phyloP scores from a whole-genome alignment of 805 yeast species.

The Scheffersomyces lignosus region DNA sequence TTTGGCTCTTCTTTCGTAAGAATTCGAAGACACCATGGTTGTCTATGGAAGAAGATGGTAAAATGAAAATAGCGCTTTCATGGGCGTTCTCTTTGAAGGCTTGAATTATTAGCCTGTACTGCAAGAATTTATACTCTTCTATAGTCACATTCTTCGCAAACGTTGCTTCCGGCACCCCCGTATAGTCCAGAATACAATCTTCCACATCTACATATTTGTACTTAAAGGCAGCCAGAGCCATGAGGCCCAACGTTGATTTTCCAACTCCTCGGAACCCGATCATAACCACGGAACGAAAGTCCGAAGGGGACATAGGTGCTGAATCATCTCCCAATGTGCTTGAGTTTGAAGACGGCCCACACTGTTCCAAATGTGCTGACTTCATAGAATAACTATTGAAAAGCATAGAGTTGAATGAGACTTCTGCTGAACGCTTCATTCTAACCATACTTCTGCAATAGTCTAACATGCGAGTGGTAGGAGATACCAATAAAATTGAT shows the following conservation, averaged over 20 bases:
- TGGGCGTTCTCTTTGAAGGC: constrained; percentile 2
- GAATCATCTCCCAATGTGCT: too few species aligned
- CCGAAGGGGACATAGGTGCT: too few species aligned
- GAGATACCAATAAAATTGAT: too few species aligned
- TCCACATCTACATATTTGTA: constrained; percentile 14
- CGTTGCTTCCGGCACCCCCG: constrained; percentile 11
- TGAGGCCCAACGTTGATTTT: constrained; percentile 16
- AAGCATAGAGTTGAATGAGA: too few species aligned
- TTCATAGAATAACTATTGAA: too few species aligned
- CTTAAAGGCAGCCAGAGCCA: constrained; percentile 16
- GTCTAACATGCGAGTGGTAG: too few species aligned
- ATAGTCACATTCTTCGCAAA: constrained; percentile 8
- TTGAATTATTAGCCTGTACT: constrained; percentile 6
- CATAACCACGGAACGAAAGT: constrained; percentile 6
- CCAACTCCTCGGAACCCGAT: constrained; percentile 19
- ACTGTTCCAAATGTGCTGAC: too few species aligned
- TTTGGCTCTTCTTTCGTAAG: constrained; percentile 2
- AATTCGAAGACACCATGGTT: constrained; percentile 7
- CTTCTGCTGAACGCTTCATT: too few species aligned
- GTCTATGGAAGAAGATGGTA: constrained; percentile 13
- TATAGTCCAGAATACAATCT: constrained; percentile 10
- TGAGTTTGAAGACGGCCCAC: too few species aligned
- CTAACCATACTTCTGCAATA: too few species aligned
- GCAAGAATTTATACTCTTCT: constrained; percentile 9
- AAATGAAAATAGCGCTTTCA: constrained; percentile 7